phyloP scores from a whole-genome alignment of 371 early-diverging fungal species.

The Syncephalastrum contaminatum region DNA sequence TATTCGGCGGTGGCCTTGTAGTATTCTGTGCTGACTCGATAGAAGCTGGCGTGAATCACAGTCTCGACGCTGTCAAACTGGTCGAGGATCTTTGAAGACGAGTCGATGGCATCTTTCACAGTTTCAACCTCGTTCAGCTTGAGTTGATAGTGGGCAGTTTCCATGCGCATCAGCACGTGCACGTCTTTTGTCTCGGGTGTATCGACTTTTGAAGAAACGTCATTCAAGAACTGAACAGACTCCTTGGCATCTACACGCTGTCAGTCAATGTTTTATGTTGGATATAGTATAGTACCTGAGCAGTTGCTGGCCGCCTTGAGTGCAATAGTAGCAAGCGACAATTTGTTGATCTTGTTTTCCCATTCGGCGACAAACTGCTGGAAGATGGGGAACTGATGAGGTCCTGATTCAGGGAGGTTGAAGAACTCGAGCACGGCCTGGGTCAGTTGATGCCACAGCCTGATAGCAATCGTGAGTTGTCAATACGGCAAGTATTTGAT shows the following conservation, averaged over 20 bases:
- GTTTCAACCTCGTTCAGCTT: constrained; percentile 72
- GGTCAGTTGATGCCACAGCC: constrained; percentile 98
- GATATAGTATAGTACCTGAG: constrained; percentile 47
- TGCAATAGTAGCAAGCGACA: constrained; percentile 83
- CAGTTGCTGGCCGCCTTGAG: constrained; percentile 76
- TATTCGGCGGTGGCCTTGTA: constrained; percentile 94
- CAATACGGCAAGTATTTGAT: not conserved
- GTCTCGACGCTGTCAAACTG: constrained; percentile 81
- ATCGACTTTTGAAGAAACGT: constrained; percentile 70
- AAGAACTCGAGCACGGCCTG: constrained; percentile 74
- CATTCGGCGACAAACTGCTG: constrained; percentile 90
- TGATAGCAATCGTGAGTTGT: constrained; percentile 23
- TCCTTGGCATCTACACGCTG: constrained; percentile 51
- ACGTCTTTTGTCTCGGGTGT: constrained; percentile 73
- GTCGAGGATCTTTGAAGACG: constrained; percentile 84
- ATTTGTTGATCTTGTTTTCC: constrained; percentile 91
- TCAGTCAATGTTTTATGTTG: not conserved
- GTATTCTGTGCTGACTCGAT: constrained; percentile 93
- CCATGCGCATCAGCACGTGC: constrained; percentile 83
- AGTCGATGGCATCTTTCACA: constrained; percentile 81
- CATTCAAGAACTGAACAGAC: constrained; percentile 67
- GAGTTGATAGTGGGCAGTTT: constrained; percentile 82
- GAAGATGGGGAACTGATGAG: constrained; percentile 80
- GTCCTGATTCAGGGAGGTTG: constrained; percentile 71
- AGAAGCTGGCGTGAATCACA: constrained; percentile 89